Evolutionary conservation across 345 rosid species (phyloP), one percentile per base, ranked within the genome.

Genomic region (Passiflora organensis): DNA sequence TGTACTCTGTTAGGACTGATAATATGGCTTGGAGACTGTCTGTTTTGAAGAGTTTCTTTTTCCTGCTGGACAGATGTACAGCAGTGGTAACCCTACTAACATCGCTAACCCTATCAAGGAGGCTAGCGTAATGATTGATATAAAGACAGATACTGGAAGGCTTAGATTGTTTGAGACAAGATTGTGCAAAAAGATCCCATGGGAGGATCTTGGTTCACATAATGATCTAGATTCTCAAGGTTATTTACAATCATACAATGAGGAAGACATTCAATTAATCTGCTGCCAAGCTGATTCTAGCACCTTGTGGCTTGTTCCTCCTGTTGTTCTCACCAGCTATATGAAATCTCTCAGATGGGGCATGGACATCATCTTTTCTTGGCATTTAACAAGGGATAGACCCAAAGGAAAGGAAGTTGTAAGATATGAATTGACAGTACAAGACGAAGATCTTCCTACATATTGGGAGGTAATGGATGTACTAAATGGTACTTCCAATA

Each of bases 241-340:
- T 32, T 68, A 72, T 66, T 60, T 66, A 42, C 21, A 44, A 17
- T 48, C 72, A 32, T 76, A 76, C 28, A 65, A 76, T 53, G 56
- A 66, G 55, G 56, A 69, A 39, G 81, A 76, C 49, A 64, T 76
- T 51, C 81, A 76, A 60, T 42, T 76, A n/a, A 72, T 76, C 59
- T 76, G 81, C 55, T 76, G 81, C 63, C 77, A 72, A 76, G 66
- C 81, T 48, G 81, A 76, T 69, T 77, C 75, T 22, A 76, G 75
- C 55, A 55, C 51, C 32, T 63, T 63, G 23, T 76, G 77, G 81
- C 72, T 66, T 52, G 75, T 76, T 44, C 81, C 81, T 17, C 67
- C 70, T 10, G 72, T 72, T 19, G 81, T 76, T 53, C 81, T 62
- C 51, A 59, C 53, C 37, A 60, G 77, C 59, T 76, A 65, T 44